Base-by-base conservation (phyloP, 768 basidiomycete genomes). In the Asterophora lycoperdoides region DNA sequence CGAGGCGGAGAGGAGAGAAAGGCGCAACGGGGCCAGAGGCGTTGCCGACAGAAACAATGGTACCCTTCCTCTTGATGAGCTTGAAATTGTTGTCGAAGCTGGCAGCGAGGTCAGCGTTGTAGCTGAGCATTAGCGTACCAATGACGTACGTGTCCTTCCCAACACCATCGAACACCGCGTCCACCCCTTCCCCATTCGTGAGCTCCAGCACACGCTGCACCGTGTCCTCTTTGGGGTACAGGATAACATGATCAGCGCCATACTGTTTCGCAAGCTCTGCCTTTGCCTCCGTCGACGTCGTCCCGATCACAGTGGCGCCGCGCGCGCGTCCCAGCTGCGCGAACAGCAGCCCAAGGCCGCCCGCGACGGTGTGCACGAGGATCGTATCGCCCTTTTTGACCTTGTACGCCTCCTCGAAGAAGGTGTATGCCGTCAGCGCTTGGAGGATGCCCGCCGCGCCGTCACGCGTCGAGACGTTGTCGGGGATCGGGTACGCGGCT, bases 91-190 rank as follows among this genome's bases (percentile, higher is more conserved):
- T 75, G 52, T 90, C 86, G 62, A 86, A 88, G 5, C 86, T 89
- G 43, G 13, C 26, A 14, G 17, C 20, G 45, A 14, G 48, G 17
- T 48, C n/a, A 39, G 41, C 20, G 30, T 4, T 32, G 30, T n/a
- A n/a, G n/a, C n/a, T 9, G 13, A 32, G 9, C 9, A 9, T 32
- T 23, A 23, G 30, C 13, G 6, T 29, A 10, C 5, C 10, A 8
- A 13, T 30, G 17, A 74, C 87, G 49, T 68, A 94, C 79, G 93
- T 97, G 64, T 92, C 89, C 71, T 89, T 94, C 1, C 95, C 95
- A n/a, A 99, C 92, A 23, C 95, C 95, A 59, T 99, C 95, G 59
- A 86, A 95, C 18, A 92, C 79, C 13, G 81, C 94, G 53, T 95
- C 79, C 4, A 93, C 89, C 13, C 91, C 89, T 56, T 83, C 75